Percentiles rank a stretch among this genome's conserved stretches.
These are phyloP conservation scores for Vitis cinerea DNA, from an alignment of 164 flowering plant genomes.

Conservation along the genomic window DNA sequence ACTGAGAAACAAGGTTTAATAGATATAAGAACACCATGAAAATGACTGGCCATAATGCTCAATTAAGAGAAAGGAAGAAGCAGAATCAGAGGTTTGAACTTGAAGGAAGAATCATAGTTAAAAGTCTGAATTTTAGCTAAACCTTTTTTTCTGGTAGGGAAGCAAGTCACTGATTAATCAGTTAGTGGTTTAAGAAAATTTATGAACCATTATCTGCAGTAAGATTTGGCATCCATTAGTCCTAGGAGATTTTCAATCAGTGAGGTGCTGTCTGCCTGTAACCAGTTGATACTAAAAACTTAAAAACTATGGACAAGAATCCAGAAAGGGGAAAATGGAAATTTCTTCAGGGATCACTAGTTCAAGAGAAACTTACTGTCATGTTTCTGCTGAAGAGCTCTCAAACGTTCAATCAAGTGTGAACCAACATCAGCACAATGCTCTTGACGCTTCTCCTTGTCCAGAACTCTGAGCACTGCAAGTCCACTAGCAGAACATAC, in stretches of 20 bases:
- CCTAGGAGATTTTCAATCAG: too few species aligned
- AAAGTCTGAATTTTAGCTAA: too few species aligned
- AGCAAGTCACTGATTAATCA: too few species aligned
- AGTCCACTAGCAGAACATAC: conserved; percentile 96
- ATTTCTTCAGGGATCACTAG: neutral
- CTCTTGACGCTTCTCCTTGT: conserved; percentile 84
- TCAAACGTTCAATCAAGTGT: conserved; percentile 72
- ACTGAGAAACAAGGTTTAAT: conserved; percentile 36
- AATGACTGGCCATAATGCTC: too few species aligned
- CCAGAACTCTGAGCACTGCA: conserved; percentile 88
- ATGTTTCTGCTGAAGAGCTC: conserved; percentile 66
- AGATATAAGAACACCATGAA: neutral
- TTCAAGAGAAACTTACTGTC: conserved; percentile 55
- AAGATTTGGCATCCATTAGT: too few species aligned
- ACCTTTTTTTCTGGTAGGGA: too few species aligned
- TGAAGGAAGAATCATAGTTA: too few species aligned
- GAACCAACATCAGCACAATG: conserved; percentile 90
- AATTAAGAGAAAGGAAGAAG: neutral
- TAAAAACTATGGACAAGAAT: neutral
- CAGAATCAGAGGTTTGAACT: too few species aligned
- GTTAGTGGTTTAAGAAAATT: too few species aligned
- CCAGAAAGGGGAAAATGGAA: neutral
- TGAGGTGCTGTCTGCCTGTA: too few species aligned
- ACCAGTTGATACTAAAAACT: too few species aligned
- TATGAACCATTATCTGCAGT: too few species aligned